phyloP scores from a whole-genome alignment of 129 eudicot genomes.

The Arctium minus region DNA sequence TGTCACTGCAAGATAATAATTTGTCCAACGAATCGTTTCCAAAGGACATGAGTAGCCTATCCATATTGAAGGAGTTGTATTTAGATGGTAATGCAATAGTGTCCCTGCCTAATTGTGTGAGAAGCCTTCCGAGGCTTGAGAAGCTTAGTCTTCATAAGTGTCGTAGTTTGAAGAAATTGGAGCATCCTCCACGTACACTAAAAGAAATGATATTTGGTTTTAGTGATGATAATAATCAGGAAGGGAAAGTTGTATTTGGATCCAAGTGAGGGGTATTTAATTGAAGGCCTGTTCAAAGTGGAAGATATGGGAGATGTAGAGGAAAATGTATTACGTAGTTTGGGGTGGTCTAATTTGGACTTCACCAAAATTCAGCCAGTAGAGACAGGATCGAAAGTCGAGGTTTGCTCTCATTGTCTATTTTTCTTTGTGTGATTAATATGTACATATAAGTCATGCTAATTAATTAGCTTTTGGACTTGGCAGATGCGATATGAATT shows the following conservation, averaged over 20 bases:
- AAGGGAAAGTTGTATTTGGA: too few relatives aligned
- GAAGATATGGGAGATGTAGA: too few relatives aligned
- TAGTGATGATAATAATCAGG: too few relatives aligned
- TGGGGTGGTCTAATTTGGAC: too few relatives aligned
- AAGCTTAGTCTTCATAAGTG: neutral
- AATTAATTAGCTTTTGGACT: neutral
- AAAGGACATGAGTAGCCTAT: neutral
- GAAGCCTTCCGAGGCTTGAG: constrained; percentile 15
- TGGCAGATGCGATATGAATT: constrained; percentile 20
- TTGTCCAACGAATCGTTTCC: constrained; percentile 11
- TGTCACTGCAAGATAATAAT: neutral
- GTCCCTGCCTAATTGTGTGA: constrained; percentile 12
- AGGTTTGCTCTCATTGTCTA: neutral
- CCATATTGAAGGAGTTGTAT: neutral
- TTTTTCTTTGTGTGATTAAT: neutral
- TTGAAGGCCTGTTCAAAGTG: too few relatives aligned
- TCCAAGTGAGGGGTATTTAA: too few relatives aligned
- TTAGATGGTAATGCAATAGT: constrained; percentile 1
- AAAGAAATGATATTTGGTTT: too few relatives aligned
- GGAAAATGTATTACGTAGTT: too few relatives aligned
- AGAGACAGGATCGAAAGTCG: neutral
- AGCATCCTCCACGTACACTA: neutral
- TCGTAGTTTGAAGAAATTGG: neutral
- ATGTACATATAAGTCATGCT: neutral
- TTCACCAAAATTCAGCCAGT: too few relatives aligned